Evolutionary conservation across 2,329 filamentous ascomycete species (phyloP).

Genomic region (Penicillium italicum): DNA sequence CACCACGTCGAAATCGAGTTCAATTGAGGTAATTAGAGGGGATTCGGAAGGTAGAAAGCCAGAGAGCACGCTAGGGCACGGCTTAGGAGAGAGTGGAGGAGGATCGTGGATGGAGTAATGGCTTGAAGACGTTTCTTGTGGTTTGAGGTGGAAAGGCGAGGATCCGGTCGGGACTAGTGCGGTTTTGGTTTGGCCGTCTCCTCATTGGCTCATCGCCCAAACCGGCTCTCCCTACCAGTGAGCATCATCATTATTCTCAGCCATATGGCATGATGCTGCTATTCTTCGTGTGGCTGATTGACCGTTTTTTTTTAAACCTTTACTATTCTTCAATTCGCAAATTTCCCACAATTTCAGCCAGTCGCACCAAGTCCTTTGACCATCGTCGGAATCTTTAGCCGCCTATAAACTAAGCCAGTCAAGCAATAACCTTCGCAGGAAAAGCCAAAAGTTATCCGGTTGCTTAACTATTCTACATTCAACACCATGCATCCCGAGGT

Average conservation of each 20-base stretch:
- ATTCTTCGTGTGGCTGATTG: background rate
- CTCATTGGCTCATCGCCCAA: slow-evolving; percentile 33
- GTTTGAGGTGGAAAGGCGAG: slow-evolving; percentile 42
- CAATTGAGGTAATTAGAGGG: slow-evolving; percentile 26
- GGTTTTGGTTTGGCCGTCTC: slow-evolving; percentile 30
- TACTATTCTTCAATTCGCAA: background rate
- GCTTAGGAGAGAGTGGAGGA: slow-evolving; percentile 31
- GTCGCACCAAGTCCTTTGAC: background rate
- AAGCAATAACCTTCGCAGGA: background rate
- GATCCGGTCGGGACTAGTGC: slow-evolving; percentile 34
- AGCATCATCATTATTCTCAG: slow-evolving; percentile 21
- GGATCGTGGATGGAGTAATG: slow-evolving; percentile 30
- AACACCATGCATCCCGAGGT: background rate
- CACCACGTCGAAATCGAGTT: slow-evolving; percentile 27
- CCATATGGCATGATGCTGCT: slow-evolving; percentile 7
- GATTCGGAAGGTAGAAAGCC: slow-evolving; percentile 18
- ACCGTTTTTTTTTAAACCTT: background rate
- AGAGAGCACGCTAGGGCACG: slow-evolving; percentile 25
- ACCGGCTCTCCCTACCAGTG: slow-evolving; percentile 19
- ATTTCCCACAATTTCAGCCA: background rate
- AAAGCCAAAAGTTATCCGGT: background rate
- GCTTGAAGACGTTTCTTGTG: slow-evolving; percentile 34
- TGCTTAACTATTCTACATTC: slow-evolving; percentile 1
- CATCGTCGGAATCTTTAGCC: slow-evolving; percentile 4
- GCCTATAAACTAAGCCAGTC: background rate